These are phyloP conservation scores for Penicillium manginii DNA, from an alignment of 495 filamentous ascomycete genomes.

Conservation along the genomic window DNA sequence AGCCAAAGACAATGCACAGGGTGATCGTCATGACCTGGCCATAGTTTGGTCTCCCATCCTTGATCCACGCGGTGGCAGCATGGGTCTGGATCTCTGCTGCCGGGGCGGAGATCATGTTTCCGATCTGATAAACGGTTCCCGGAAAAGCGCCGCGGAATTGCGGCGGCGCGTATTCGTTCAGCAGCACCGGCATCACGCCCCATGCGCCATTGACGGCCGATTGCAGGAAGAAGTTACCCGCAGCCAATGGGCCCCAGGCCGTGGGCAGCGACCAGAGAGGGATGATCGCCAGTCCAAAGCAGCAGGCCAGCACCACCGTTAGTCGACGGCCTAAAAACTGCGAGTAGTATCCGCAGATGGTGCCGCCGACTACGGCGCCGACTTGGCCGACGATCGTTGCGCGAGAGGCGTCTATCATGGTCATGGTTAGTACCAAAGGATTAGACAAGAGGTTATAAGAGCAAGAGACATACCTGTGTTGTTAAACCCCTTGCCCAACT, in stretches of 20 bases:
- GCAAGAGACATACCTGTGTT: no score
- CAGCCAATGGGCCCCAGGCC: conserved; percentile 59
- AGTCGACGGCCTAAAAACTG: conserved; percentile 82
- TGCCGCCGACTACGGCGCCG: conserved; percentile 54
- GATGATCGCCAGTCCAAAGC: conserved; percentile 72
- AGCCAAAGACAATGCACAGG: conserved; percentile 82
- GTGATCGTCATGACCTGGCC: conserved; percentile 89
- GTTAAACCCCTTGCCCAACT: no score
- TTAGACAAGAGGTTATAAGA: conserved; percentile 60
- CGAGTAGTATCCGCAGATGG: conserved; percentile 67
- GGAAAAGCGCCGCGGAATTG: conserved; percentile 81
- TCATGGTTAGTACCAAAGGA: conserved; percentile 66
- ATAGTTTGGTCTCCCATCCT: conserved; percentile 78
- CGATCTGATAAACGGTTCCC: conserved; percentile 79
- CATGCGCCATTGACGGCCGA: conserved; percentile 84
- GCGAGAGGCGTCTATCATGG: no score
- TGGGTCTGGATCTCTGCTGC: conserved; percentile 70
- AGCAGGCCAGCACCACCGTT: conserved; percentile 71
- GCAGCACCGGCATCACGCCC: conserved; percentile 78
- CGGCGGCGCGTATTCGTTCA: conserved; percentile 82
- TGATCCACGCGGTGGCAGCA: conserved; percentile 28
- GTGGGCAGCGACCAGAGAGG: conserved; percentile 73
- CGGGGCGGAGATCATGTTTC: conserved; percentile 79
- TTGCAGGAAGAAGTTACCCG: conserved; percentile 81
- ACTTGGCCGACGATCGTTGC: no score